Conservation (phyloP, 495 filamentous ascomycete species). For the Apodospora peruviana region DNA sequence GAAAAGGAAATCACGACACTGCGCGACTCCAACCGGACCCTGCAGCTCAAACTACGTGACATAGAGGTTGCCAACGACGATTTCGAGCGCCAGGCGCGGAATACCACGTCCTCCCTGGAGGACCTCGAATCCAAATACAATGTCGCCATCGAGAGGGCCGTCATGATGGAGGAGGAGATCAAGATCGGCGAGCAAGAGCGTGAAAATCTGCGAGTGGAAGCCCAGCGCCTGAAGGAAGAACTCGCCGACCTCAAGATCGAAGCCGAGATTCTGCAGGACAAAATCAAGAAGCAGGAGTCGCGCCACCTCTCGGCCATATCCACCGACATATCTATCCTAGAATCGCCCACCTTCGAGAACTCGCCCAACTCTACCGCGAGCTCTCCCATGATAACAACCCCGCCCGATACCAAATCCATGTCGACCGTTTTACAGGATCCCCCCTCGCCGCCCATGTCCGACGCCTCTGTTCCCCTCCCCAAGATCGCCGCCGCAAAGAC, state of each 20-base stretch:
- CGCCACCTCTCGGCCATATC: constrained; percentile 48
- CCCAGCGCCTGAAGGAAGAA: constrained; percentile 83
- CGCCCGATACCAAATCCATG: constrained; percentile 59
- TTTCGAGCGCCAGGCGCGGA: constrained; percentile 90
- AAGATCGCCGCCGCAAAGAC: constrained; percentile 18
- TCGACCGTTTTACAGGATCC: constrained; percentile 46
- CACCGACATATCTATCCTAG: constrained; percentile 46
- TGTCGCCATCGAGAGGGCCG: constrained; percentile 80
- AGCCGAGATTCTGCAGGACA: constrained; percentile 88
- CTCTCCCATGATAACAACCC: constrained; percentile 66
- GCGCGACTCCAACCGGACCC: constrained; percentile 72
- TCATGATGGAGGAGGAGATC: constrained; percentile 94
- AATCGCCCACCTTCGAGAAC: constrained; percentile 50
- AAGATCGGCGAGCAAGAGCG: constrained; percentile 84
- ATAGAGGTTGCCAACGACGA: constrained; percentile 98
- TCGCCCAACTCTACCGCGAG: constrained; percentile 60
- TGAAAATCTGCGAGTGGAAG: constrained; percentile 79
- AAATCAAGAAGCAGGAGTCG: constrained; percentile 61
- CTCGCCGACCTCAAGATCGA: constrained; percentile 90
- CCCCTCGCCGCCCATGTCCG: constrained; percentile 65
- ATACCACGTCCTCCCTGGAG: constrained; percentile 90
- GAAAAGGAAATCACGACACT: constrained; percentile 95
- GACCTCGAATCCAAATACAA: constrained; percentile 97
- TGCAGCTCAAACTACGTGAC: constrained; percentile 80
- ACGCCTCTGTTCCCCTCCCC: constrained; percentile 53